These are phyloP conservation scores for Colletotrichum cordylinicola DNA, from an alignment of 2,329 filamentous ascomycete genomes.

Conservation along the genomic window DNA sequence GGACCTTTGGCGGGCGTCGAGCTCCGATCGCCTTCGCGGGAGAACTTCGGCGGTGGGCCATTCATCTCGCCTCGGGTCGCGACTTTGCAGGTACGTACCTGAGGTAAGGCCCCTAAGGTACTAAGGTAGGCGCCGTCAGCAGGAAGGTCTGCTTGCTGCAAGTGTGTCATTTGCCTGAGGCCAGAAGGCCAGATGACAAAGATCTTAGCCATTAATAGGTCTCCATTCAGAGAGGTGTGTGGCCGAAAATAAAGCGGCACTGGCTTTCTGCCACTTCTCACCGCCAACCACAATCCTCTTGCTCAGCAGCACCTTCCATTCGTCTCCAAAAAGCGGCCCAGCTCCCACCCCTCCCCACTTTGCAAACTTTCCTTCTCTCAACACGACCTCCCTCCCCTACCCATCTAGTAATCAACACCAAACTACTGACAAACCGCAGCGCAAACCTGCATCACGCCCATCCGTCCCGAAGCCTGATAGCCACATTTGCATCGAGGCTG, in stretches of 20 bases:
- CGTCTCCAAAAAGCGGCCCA: not conserved
- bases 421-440: slow-evolving; percentile 13
- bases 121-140: not conserved
- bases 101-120: no score
- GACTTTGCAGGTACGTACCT: not conserved
- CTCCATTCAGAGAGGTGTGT: not conserved
- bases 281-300: not conserved
- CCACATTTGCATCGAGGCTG: not conserved
- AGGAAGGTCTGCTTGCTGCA: not conserved
- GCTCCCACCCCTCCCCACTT: not conserved
- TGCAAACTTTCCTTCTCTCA: not conserved
- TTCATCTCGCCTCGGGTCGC: slow-evolving; percentile 5
- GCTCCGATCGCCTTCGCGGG: not conserved
- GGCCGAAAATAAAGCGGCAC: not conserved
- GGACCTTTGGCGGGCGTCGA: not conserved
- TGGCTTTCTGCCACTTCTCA: not conserved
- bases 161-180: not conserved
- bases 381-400: not conserved
- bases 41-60: slow-evolving; percentile 1
- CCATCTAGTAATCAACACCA: not conserved
- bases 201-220: not conserved
- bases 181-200: not conserved
- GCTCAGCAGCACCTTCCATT: not conserved
- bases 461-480: not conserved
- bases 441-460: slow-evolving; percentile 2